Conservation (phyloP, 1,284 basidiomycete species). For the Tylopilus orsonianus region DNA sequence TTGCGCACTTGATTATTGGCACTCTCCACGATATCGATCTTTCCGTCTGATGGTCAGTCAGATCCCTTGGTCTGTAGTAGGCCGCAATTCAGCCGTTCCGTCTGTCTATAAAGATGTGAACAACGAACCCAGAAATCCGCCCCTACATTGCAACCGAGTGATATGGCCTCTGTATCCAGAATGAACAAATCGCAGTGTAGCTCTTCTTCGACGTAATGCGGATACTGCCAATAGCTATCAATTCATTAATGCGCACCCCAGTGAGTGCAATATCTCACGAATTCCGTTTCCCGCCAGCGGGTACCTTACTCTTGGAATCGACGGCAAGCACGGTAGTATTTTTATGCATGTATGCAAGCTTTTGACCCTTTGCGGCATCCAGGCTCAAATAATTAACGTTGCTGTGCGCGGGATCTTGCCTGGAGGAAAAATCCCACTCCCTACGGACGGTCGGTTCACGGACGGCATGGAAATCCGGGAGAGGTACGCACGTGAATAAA, state of each 20-base stretch:
- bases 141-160: slow-evolving; percentile 79
- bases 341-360: slow-evolving; percentile 53
- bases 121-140: slow-evolving; percentile 58
- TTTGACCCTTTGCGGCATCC: slow-evolving; percentile 44
- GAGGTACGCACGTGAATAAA: slow-evolving; percentile 25
- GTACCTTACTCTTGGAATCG: slow-evolving; percentile 52
- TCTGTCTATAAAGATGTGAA: neutral
- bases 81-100: neutral
- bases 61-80: slow-evolving; percentile 45
- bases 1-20: slow-evolving; percentile 58
- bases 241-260: slow-evolving; percentile 18
- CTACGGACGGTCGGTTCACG: slow-evolving; percentile 32
- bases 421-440: slow-evolving; percentile 57
- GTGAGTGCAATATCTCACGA: slow-evolving; percentile 48
- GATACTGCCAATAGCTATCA: slow-evolving; percentile 44
- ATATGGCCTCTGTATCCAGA: slow-evolving; percentile 71
- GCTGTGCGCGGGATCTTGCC: slow-evolving; percentile 63
- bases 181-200: slow-evolving; percentile 74
- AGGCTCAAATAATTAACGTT: slow-evolving; percentile 53
- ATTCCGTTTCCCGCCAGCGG: slow-evolving; percentile 53
- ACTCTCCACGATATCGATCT: slow-evolving; percentile 74
- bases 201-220: slow-evolving; percentile 66
- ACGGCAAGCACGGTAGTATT: slow-evolving; percentile 57
- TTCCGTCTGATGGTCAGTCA: slow-evolving; percentile 66
- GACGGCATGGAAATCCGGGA: neutral